phyloP scores from a whole-genome alignment of 805 yeast genomes.

The Pichia heedii region DNA sequence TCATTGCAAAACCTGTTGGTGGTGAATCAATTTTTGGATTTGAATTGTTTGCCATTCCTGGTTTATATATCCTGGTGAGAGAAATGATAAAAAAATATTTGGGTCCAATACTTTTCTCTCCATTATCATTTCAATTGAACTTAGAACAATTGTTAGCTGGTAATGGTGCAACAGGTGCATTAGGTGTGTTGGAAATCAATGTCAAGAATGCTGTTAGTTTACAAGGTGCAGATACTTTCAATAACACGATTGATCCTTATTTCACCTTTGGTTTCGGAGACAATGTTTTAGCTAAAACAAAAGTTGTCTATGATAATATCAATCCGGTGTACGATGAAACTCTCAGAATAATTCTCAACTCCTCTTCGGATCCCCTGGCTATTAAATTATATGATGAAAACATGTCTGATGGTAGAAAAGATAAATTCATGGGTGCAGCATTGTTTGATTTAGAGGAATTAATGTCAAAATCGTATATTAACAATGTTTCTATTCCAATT shows the following conservation, averaged over 20 bases:
- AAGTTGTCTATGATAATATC: conserved; percentile 54
- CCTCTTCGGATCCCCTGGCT: conserved; percentile 75
- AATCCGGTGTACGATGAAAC: conserved; percentile 83
- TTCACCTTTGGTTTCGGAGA: conserved; percentile 58
- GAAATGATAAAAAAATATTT: conserved; percentile 78
- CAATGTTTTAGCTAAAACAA: conserved; percentile 56
- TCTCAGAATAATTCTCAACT: conserved; percentile 55
- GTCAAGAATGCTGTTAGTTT: conserved; percentile 60
- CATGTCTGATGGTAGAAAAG: conserved; percentile 51
- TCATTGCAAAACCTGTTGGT: conserved; percentile 56
- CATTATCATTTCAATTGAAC: conserved; percentile 88
- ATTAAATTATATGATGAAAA: conserved; percentile 70
- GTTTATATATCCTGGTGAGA: conserved; percentile 70
- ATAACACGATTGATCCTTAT: conserved; percentile 87
- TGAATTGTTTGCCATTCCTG: conserved; percentile 84
- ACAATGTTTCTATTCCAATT: conserved; percentile 45
- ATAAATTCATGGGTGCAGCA: conserved; percentile 69
- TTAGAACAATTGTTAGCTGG: conserved; percentile 87
- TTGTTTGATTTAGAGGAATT: conserved; percentile 66
- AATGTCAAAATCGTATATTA: conserved; percentile 41
- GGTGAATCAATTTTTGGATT: conserved; percentile 82
- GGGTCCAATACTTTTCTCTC: conserved; percentile 83
- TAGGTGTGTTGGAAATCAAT: conserved; percentile 74
- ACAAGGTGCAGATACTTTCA: conserved; percentile 58
- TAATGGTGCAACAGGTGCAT: conserved; percentile 64